Evolutionary conservation across 495 filamentous ascomycete species (phyloP), one percentile per base, ranked within the genome.

Genomic region (Aspergillus carlsbadensis): DNA sequence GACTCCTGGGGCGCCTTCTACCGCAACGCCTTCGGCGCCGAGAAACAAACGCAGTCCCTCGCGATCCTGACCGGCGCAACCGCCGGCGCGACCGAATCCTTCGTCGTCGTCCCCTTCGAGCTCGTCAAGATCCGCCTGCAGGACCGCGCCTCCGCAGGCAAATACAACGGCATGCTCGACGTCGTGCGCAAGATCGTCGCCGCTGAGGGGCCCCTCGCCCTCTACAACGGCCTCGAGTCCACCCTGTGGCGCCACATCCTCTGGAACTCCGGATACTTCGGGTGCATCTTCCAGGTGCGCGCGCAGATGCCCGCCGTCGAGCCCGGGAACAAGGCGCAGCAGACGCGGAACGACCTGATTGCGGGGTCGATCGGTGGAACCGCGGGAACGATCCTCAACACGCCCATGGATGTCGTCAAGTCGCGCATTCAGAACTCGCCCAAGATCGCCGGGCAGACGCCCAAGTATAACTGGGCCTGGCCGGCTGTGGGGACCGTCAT

Each of bases 381-480:
- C 5, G 81, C 95, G 22, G 94, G 94, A 65, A 98, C 94, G 3
- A 80, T 98, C 34, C 68, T 98, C 61, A 98, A 98, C 77, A 98
- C 94, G 11, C 93, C 94, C 6, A 87, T 96, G 84, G 94, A 98
- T 67, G 94, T 98, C 14, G 92, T 98, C 71, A 98, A 98, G 82
- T 92, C 88, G 26, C 87, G 94, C 24, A 98, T 98, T 65, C 94
- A 98, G 73, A 98, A 98, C 77, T 89, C 80, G 49, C 78, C 88
- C 62, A 92, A 88, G 73, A 77, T 96, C 18, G 69, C 88, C 41
- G 95, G 94, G 15, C 75, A 82, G 46, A 73, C 83, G 17, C 89
- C 87, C 59, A 98, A 98, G 81, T 98, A 98, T 76, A 96, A 96
- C 79, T 98, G 94, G 94, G 95, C 94, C 14, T 95, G 86, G 81